These are phyloP conservation scores for Catenaria anguillulae DNA, from an alignment of 371 early-diverging fungal genomes.

Conservation along the genomic window DNA sequence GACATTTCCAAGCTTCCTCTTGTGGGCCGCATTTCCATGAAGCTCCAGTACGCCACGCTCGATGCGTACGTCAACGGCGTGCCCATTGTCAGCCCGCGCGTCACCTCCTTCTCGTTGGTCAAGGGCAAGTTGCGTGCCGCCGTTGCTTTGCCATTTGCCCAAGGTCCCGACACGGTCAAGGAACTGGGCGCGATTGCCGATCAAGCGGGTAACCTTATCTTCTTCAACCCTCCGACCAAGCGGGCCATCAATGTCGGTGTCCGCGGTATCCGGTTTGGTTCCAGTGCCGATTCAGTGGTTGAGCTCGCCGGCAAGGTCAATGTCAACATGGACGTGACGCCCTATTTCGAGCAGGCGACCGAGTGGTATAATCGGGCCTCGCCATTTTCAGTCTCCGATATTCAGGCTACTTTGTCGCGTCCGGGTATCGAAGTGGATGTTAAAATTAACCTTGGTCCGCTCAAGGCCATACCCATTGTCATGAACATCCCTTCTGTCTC, in stretches of 20 bases:
- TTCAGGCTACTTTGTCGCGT: not conserved
- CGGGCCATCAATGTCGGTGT: not conserved
- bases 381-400: not conserved
- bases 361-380: not conserved
- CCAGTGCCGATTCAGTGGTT: not conserved
- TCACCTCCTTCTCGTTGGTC: not conserved
- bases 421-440: not conserved
- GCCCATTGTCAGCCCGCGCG: not conserved
- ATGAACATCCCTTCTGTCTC: not conserved
- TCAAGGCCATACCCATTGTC: not conserved
- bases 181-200: not conserved
- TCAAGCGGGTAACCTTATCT: not conserved
- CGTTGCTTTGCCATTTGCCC: not conserved
- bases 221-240: not conserved
- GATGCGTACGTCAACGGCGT: not conserved
- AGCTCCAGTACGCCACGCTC: not conserved
- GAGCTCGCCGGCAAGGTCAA: not conserved
- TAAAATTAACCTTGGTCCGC: not conserved
- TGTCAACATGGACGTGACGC: not conserved
- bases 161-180: not conserved
- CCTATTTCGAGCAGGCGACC: not conserved
- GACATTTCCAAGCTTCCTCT: not conserved
- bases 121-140: not conserved
- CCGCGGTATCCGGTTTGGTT: not conserved
- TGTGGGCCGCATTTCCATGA: not conserved